Evolutionary conservation across 148 eudicot genomes (phyloP).

Genomic region (Camellia lanceoleosa): DNA sequence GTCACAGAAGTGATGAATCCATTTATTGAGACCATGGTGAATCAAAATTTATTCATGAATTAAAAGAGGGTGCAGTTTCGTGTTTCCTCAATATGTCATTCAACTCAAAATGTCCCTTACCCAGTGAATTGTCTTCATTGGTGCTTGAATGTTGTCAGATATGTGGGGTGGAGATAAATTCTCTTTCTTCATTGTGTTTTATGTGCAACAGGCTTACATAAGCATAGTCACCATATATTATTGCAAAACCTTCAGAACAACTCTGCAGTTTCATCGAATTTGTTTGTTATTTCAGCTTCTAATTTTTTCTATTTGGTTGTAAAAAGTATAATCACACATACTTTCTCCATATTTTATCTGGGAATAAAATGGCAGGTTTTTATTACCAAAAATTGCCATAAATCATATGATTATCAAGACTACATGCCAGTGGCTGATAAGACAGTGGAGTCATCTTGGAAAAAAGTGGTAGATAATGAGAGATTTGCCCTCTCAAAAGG

Average conservation of each 20-base stretch:
- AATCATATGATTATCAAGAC: conserved; percentile 12
- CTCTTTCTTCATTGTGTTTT: not conserved
- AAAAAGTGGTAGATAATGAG: conserved; percentile 20
- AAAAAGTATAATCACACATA: not conserved
- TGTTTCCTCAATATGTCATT: not conserved
- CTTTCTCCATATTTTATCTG: conserved; percentile 1
- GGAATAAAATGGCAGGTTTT: conserved; percentile 22
- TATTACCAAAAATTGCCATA: conserved; percentile 1
- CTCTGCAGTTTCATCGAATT: not conserved
- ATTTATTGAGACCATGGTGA: not conserved
- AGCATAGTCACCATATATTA: not conserved
- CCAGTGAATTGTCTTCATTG: not conserved
- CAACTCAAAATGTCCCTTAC: not conserved
- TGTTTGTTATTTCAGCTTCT: not conserved
- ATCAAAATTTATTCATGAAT: not conserved
- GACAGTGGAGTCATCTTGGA: conserved; percentile 26
- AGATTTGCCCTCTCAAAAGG: conserved; percentile 29
- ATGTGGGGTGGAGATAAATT: not conserved
- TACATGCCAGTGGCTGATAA: conserved; percentile 34
- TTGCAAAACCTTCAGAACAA: not conserved
- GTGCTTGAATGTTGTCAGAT: conserved; percentile 4
- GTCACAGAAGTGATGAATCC: not conserved
- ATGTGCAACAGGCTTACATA: not conserved
- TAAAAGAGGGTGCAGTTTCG: not conserved
- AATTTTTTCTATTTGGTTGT: not conserved